These are phyloP conservation scores for Castanea crenata DNA, from an alignment of 306 rosid genomes.

Conservation along the genomic window DNA sequence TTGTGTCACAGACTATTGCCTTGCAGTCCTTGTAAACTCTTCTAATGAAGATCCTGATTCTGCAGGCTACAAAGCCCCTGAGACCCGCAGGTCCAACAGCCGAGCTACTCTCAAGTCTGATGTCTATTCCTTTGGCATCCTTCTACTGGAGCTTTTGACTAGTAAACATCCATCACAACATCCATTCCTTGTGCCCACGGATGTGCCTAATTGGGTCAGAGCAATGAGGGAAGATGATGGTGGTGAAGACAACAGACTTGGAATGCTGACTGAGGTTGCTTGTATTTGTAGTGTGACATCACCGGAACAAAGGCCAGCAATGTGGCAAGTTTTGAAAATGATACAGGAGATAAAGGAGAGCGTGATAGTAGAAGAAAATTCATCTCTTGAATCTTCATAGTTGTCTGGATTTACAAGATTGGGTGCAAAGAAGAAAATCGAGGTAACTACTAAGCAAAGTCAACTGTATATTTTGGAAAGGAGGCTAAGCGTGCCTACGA, in stretches of 20 bases:
- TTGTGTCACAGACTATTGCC: constrained; percentile 72
- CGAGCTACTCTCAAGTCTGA: constrained; percentile 63
- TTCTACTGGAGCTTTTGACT: constrained; percentile 84
- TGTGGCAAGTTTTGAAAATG: constrained; percentile 92
- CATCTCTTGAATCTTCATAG: constrained; percentile 27
- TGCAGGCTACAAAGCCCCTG: constrained; percentile 71
- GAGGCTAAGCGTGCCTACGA: background rate
- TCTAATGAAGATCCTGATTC: constrained; percentile 55
- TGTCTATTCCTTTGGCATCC: constrained; percentile 73
- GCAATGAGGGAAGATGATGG: constrained; percentile 74
- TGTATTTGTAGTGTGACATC: constrained; percentile 75
- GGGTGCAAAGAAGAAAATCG: constrained; percentile 22
- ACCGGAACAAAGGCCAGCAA: constrained; percentile 92
- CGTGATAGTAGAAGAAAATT: constrained; percentile 37
- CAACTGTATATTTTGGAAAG: constrained; percentile 12
- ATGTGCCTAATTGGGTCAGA: constrained; percentile 78
- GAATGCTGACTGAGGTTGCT: constrained; percentile 93
- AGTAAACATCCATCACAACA: constrained; percentile 86
- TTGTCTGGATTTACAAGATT: constrained; percentile 7
- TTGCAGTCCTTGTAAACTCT: constrained; percentile 52
- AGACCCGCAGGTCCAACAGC: constrained; percentile 53
- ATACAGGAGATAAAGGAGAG: constrained; percentile 87
- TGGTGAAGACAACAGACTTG: constrained; percentile 59
- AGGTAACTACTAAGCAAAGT: background rate
- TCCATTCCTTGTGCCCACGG: constrained; percentile 66